A percentile compares a stretch with the other conserved stretches of the same genome.
phyloP scores from a whole-genome alignment of 371 early-diverging fungal genomes.

The Syncephalastrum contaminatum region DNA sequence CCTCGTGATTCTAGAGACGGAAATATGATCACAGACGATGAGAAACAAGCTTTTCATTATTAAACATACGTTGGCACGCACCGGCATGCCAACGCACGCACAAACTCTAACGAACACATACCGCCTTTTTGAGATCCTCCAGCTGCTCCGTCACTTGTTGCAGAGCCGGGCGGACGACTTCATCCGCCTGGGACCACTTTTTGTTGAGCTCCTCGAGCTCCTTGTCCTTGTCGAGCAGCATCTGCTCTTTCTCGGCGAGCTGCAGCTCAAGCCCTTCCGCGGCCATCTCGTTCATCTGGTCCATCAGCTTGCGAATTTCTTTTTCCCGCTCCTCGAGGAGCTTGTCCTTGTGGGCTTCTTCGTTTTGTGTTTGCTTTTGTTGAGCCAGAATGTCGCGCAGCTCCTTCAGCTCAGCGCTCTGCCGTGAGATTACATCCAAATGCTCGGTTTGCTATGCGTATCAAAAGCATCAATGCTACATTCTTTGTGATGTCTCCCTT shows the following conservation, averaged over 20 bases:
- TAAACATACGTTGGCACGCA: too few relatives aligned
- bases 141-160: conserved; percentile 37
- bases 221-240: conserved; percentile 25
- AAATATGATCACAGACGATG: neutral
- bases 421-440: conserved; percentile 36
- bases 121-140: conserved; percentile 38
- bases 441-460: conserved; percentile 32
- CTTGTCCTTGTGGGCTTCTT: neutral
- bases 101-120: conserved; percentile 12
- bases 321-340: conserved; percentile 25
- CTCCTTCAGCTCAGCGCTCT: conserved; percentile 36
- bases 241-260: conserved; percentile 35
- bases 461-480: too few relatives aligned
- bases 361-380: conserved; percentile 5
- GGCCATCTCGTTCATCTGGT: conserved; percentile 9
- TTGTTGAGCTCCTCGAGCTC: conserved; percentile 32
- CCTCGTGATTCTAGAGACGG: conserved; percentile 36
- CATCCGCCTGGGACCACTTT: conserved; percentile 37
- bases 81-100: too few relatives aligned
- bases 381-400: conserved; percentile 21
- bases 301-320: conserved; percentile 24
- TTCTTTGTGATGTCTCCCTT: too few relatives aligned
- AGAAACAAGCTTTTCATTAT: too few relatives aligned
- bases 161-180: conserved; percentile 38
- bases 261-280: conserved; percentile 13